Conservation (phyloP, 148 eudicot genomes). For the Cornus controversa region DNA sequence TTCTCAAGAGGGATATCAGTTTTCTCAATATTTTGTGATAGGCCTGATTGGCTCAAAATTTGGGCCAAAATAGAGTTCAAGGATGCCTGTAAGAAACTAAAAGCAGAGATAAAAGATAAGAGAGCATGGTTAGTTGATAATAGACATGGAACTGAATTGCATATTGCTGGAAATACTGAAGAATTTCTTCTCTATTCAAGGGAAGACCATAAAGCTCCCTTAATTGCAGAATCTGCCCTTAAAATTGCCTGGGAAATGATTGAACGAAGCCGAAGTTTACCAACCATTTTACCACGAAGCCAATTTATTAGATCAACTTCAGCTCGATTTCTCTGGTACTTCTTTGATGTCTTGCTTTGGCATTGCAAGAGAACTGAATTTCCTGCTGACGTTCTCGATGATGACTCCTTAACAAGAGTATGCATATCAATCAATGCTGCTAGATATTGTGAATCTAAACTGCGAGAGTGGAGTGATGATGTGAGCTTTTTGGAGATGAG, state of each 20-base stretch:
- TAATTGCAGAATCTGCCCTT: slow-evolving; percentile 42
- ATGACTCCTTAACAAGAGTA: slow-evolving; percentile 30
- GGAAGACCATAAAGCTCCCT: slow-evolving; percentile 52
- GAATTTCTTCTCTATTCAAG: slow-evolving; percentile 34
- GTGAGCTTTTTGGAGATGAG: slow-evolving; percentile 46
- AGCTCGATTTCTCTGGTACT: slow-evolving; percentile 34
- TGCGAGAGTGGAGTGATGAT: slow-evolving; percentile 52
- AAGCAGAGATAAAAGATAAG: slow-evolving; percentile 37
- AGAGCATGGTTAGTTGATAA: slow-evolving; percentile 35
- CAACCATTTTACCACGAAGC: slow-evolving; percentile 28
- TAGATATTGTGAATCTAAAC: slow-evolving; percentile 39
- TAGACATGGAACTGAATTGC: slow-evolving; percentile 17
- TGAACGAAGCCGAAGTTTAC: slow-evolving; percentile 44
- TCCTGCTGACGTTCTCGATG: slow-evolving; percentile 15
- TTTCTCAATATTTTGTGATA: slow-evolving; percentile 42
- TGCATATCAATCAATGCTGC: slow-evolving; percentile 46
- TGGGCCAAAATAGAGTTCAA: slow-evolving; percentile 57
- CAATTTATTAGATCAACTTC: slow-evolving; percentile 41
- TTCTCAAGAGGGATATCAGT: slow-evolving; percentile 31
- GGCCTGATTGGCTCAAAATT: slow-evolving; percentile 47
- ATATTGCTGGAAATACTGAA: slow-evolving; percentile 16
- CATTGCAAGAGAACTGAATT: slow-evolving; percentile 29
- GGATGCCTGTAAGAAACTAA: slow-evolving; percentile 49
- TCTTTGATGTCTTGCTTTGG: slow-evolving; percentile 30
- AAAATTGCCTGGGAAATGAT: slow-evolving; percentile 52